A percentile compares a stretch with the other conserved stretches of the same genome.
Evolutionary conservation across 73 alveolate genomes (phyloP).

Genomic region (Paramecium sexaurelia): DNA sequence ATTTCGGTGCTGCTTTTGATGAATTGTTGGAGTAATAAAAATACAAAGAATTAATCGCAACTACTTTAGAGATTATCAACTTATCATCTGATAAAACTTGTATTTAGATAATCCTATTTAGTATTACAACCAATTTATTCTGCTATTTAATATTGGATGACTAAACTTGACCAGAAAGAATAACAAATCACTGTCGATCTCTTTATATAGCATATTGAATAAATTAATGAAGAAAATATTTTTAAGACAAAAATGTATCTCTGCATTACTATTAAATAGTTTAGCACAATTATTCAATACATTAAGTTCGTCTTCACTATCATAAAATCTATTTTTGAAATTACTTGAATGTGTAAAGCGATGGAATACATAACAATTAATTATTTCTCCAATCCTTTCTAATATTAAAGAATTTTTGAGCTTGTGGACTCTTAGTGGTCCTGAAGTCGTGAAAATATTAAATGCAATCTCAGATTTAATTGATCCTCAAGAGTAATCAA

Average conservation of each 20-base stretch:
- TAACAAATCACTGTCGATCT: neutral
- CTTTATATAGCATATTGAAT: neutral
- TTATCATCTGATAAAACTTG: constrained; percentile 11
- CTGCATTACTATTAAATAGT: neutral
- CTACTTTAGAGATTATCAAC: neutral
- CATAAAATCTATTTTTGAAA: constrained; percentile 1
- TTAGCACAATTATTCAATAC: neutral
- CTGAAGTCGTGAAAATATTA: neutral
- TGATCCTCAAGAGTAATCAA: neutral
- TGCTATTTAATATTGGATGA: constrained; percentile 30
- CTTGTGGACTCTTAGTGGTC: neutral
- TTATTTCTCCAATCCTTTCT: neutral
- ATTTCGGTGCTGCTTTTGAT: constrained; percentile 5
- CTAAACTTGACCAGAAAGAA: neutral
- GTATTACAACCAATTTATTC: constrained; percentile 18
- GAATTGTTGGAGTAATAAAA: constrained; percentile 6
- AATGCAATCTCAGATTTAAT: neutral
- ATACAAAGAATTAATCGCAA: neutral
- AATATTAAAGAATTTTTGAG: neutral
- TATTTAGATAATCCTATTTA: neutral
- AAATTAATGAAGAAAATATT: neutral
- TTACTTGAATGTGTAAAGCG: neutral
- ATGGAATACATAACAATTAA: neutral
- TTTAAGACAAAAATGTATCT: constrained; percentile 12
- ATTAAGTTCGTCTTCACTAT: neutral